These are phyloP conservation scores for Zasmidium citrigriseum DNA, from an alignment of 2,329 filamentous ascomycete species.

Conservation along the genomic window DNA sequence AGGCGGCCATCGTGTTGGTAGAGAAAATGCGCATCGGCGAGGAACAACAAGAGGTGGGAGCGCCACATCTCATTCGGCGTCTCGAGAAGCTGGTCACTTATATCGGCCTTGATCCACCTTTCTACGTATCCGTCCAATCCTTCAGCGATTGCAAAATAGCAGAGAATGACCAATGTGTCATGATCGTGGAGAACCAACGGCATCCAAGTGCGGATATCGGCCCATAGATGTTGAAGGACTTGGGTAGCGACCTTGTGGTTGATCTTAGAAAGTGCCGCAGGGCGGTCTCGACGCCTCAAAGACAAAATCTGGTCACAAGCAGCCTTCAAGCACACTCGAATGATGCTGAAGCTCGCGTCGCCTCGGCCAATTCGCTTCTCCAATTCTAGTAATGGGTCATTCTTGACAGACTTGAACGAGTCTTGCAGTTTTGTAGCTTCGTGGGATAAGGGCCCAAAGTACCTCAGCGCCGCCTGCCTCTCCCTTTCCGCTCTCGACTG, in stretches of 20 bases:
- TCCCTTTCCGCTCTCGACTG: not conserved
- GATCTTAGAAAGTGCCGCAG: not conserved
- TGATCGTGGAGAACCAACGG: not conserved
- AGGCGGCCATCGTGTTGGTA: not conserved
- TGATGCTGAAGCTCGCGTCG: not conserved
- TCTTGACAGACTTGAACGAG: not conserved
- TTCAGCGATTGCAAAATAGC: not conserved
- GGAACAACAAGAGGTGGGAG: not conserved
- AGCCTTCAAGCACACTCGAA: not conserved
- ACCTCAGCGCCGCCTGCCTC: not conserved
- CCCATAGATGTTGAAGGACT: not conserved
- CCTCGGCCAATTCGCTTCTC: not conserved
- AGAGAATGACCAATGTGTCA: not conserved
- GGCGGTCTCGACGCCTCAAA: not conserved
- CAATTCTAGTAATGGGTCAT: not conserved
- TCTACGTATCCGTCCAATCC: not conserved
- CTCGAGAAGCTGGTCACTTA: not conserved
- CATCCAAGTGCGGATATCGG: not conserved
- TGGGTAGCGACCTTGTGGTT: not conserved
- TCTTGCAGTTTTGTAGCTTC: not conserved
- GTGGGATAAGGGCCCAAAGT: not conserved
- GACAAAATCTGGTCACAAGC: not conserved
- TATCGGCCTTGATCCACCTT: not conserved
- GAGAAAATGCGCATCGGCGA: not conserved
- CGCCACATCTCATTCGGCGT: not conserved